Evolutionary conservation across 2,329 filamentous ascomycete species (phyloP), one percentile per base, ranked within the genome.

Genomic region (Sclerotiophoma versabilis): DNA sequence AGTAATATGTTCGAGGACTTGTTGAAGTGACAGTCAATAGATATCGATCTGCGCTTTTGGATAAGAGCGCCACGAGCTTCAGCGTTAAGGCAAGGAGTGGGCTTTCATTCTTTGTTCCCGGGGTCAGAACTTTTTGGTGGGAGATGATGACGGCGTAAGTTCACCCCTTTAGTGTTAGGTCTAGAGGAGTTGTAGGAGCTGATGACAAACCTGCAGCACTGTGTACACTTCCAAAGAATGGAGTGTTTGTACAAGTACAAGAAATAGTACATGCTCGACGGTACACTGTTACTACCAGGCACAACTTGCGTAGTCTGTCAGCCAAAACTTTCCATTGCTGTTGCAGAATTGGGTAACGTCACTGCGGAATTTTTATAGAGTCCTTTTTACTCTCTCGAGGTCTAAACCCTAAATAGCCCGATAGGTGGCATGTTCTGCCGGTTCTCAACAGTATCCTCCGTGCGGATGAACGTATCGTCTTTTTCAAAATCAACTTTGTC

Each of bases 71-170:
- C n/a, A n/a, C n/a, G n/a, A n/a, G n/a, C n/a, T n/a, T n/a, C n/a
- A n/a, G n/a, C n/a, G n/a, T n/a, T n/a, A n/a, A n/a, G n/a, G n/a
- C n/a, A n/a, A n/a, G n/a, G n/a, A n/a, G n/a, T n/a, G n/a, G n/a
- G n/a, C n/a, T n/a, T 66, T 49, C 70, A 74, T 55, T 61, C 65
- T 0, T 49, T 54, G 11, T 64, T 68, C 1, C 79, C 80, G 49
- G 70, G 76, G 5, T 78, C 77, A 1, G 76, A 71, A 2, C 65
- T 69, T 4, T 4, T 64, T 81, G 7, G 64, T 81, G 5, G 69
- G 72, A 23, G 77, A 80, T 19, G 58, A 50, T 26, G 49, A 46
- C 17, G 61, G 61, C 5, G 58, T 63, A 50, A 59, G 60, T 50
- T 3, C 10, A 19, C 15, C 36, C 25, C n/a, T 5, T n/a, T 22